Percentiles rank a stretch among this genome's conserved stretches.
Evolutionary conservation across 75 land plant species (phyloP).

Genomic region (Pinus taeda): DNA sequence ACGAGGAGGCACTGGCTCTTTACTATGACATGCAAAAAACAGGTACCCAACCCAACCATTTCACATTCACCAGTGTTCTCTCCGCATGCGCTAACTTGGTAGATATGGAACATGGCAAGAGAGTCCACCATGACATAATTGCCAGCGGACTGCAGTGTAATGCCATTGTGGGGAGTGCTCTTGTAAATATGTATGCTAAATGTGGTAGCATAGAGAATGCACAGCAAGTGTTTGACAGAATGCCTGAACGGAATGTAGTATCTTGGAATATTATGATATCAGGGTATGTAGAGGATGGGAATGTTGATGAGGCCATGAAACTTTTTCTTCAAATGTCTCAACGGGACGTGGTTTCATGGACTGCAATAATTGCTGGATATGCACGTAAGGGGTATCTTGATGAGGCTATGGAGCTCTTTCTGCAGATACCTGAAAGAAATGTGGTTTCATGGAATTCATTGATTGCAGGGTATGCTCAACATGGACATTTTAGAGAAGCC

Average conservation of each 20-base stretch:
- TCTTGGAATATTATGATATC: neutral
- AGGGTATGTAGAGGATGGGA: neutral
- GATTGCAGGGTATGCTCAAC: conserved; percentile 18
- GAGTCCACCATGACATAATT: conserved; percentile 5
- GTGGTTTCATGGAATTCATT: conserved; percentile 12
- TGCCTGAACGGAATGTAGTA: conserved; percentile 5
- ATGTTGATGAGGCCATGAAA: neutral
- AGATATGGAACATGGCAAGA: conserved; percentile 10
- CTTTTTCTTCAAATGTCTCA: neutral
- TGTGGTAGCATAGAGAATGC: conserved; percentile 40
- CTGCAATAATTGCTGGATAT: conserved; percentile 4
- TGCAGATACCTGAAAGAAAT: conserved; percentile 1
- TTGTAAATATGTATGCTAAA: conserved; percentile 61
- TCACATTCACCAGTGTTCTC: conserved; percentile 6
- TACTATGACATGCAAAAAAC: conserved; percentile 5
- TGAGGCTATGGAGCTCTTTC: conserved; percentile 1
- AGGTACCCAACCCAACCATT: neutral
- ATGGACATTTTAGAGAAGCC: conserved; percentile 15
- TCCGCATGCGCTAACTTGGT: conserved; percentile 12
- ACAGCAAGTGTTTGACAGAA: conserved; percentile 13
- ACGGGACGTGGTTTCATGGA: neutral
- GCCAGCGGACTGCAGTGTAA: neutral
- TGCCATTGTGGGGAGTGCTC: neutral
- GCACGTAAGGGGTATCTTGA: neutral
- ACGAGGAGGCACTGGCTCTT: conserved; percentile 8